phyloP scores from a whole-genome alignment of 768 basidiomycete species.

The Collybia nuda region DNA sequence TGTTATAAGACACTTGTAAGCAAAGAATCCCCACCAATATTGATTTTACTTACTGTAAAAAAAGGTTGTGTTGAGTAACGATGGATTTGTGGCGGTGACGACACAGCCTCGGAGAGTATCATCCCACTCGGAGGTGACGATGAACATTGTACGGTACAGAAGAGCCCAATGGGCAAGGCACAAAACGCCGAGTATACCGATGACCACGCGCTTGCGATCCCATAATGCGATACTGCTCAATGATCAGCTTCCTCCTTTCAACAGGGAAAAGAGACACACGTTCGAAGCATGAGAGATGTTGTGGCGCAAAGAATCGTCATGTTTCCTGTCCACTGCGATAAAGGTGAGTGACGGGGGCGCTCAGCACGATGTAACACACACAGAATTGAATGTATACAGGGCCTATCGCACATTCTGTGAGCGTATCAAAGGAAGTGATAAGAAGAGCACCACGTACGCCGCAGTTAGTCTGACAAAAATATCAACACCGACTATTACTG shows the following conservation, averaged over 20 bases:
- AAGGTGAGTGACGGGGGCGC: constrained; percentile 2
- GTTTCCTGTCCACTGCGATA: constrained; percentile 56
- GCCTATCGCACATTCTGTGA: constrained; percentile 35
- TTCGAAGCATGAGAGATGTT: constrained; percentile 69
- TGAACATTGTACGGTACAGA: constrained; percentile 69
- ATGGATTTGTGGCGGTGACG: constrained; percentile 52
- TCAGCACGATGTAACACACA: constrained; percentile 21
- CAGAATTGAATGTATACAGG: constrained; percentile 69
- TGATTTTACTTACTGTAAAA: constrained; percentile 59
- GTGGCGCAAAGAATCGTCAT: constrained; percentile 66
- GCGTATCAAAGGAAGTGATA: not conserved
- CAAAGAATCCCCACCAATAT: not conserved
- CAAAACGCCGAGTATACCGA: constrained; percentile 49
- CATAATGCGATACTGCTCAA: constrained; percentile 61
- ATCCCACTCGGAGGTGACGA: constrained; percentile 59
- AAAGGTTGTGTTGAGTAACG: constrained; percentile 62
- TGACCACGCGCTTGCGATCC: constrained; percentile 55
- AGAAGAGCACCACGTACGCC: constrained; percentile 35
- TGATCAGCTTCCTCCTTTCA: constrained; percentile 5
- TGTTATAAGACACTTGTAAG: not conserved
- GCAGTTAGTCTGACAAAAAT: constrained; percentile 53
- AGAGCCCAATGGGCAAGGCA: constrained; percentile 67
- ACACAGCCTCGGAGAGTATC: constrained; percentile 38
- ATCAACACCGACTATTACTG: constrained; percentile 10
- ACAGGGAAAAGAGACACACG: constrained; percentile 37